These are phyloP conservation scores for Phellopilus nigrolimitatus DNA, from an alignment of 1,284 basidiomycete genomes.

Conservation along the genomic window DNA sequence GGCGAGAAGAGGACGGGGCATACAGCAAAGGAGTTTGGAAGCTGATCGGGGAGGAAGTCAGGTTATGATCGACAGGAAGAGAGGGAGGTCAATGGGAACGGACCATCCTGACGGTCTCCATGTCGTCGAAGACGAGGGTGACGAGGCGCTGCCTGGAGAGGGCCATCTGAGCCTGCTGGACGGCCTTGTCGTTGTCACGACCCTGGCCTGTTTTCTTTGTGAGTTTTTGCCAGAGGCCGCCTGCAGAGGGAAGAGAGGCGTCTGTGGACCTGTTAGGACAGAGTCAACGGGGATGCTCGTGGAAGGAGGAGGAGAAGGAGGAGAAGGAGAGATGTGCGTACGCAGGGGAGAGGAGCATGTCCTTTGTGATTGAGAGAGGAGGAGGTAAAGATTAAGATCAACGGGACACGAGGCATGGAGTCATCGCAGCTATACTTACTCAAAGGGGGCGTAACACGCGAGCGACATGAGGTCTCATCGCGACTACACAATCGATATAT, in stretches of 20 bases:
- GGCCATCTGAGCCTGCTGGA: constrained; percentile 42
- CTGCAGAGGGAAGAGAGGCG: constrained; percentile 49
- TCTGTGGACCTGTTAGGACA: constrained; percentile 53
- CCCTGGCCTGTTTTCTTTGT: constrained; percentile 28
- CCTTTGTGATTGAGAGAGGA: constrained; percentile 24
- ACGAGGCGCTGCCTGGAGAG: constrained; percentile 66
- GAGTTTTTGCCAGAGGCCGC: constrained; percentile 42
- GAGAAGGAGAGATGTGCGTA: constrained; percentile 40
- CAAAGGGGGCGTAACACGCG: constrained; percentile 11
- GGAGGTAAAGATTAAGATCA: constrained; percentile 21
- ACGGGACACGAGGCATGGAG: constrained; percentile 22
- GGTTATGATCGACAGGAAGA: not conserved
- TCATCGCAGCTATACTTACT: constrained; percentile 20
- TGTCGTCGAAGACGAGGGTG: constrained; percentile 75
- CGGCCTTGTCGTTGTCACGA: constrained; percentile 57
- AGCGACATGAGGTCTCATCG: too few relatives aligned
- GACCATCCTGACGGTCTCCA: constrained; percentile 77
- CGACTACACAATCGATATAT: constrained; percentile 16
- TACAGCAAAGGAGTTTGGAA: constrained; percentile 60
- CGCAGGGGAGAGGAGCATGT: constrained; percentile 76
- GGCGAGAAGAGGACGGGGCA: constrained; percentile 22
- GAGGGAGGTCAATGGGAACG: constrained; percentile 18
- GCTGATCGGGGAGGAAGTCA: constrained; percentile 42
- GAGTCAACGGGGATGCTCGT: constrained; percentile 31
- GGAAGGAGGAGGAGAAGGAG: constrained; percentile 21